phyloP scores from a whole-genome alignment of 1,284 basidiomycete genomes.

The Megacollybia platyphylla region DNA sequence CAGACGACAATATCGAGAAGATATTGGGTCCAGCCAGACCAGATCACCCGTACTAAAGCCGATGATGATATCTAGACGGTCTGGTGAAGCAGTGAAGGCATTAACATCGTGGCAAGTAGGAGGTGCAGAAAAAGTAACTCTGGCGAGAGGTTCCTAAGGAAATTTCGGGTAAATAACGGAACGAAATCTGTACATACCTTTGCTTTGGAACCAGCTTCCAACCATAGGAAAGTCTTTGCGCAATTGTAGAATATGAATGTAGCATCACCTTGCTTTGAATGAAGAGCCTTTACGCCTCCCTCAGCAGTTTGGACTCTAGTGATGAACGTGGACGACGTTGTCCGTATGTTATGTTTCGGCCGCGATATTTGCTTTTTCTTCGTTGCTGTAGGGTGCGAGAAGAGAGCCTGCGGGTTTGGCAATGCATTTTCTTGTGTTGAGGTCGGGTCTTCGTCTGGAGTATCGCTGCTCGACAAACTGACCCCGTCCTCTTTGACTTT shows the following conservation, averaged over 20 bases:
- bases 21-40: constrained; percentile 85
- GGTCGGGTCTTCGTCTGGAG: constrained; percentile 38
- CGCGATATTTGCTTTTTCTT: constrained; percentile 57
- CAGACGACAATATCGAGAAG: constrained; percentile 75
- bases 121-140: constrained; percentile 75
- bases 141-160: constrained; percentile 69
- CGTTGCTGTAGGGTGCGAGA: constrained; percentile 25
- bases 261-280: constrained; percentile 70
- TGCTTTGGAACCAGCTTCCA: constrained; percentile 64
- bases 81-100: constrained; percentile 58
- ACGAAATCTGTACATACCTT: constrained; percentile 38
- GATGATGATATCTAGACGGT: constrained; percentile 81
- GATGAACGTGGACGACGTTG: constrained; percentile 83
- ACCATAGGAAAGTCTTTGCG: constrained; percentile 72
- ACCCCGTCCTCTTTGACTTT: constrained; percentile 55
- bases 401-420: constrained; percentile 23
- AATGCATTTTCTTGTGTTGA: background rate
- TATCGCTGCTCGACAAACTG: constrained; percentile 68
- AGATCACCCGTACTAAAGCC: constrained; percentile 91
- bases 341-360: constrained; percentile 81
- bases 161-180: constrained; percentile 7
- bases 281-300: constrained; percentile 60
- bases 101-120: constrained; percentile 91
- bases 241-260: constrained; percentile 80
- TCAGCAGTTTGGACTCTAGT: constrained; percentile 73